Percentiles rank a stretch among this genome's conserved stretches.
These are phyloP conservation scores for Dioscorea zingiberensis DNA, from an alignment of 106 monocot genomes.

Conservation along the genomic window DNA sequence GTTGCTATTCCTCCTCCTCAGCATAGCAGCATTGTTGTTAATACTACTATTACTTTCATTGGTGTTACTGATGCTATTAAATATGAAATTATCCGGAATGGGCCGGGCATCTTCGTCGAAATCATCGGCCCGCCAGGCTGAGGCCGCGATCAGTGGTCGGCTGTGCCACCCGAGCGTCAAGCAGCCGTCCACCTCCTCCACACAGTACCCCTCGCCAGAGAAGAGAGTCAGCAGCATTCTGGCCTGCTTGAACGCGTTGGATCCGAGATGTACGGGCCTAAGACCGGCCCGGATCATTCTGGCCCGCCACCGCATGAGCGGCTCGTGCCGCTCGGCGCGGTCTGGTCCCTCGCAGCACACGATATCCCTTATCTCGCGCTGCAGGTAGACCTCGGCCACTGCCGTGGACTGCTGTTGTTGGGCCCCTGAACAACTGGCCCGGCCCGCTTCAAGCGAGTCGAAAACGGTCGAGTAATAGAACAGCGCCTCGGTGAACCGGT, in stretches of 20 bases:
- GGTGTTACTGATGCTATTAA: neutral
- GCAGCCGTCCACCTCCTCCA: conserved; percentile 56
- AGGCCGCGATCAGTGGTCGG: conserved; percentile 53
- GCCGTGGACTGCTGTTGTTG: neutral
- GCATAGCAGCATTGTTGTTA: neutral
- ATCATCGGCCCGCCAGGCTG: conserved; percentile 42
- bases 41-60: neutral
- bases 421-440: neutral
- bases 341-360: conserved; percentile 57
- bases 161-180: conserved; percentile 68
- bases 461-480: conserved; percentile 75
- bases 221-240: conserved; percentile 62
- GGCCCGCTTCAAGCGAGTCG: conserved; percentile 55
- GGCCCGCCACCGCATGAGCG: conserved; percentile 34
- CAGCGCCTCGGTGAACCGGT: conserved; percentile 73
- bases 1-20: no score
- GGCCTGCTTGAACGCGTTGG: conserved; percentile 68
- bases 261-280: conserved; percentile 32
- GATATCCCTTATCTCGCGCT: conserved; percentile 57
- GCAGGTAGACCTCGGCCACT: conserved; percentile 54
- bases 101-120: neutral
- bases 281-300: conserved; percentile 40
- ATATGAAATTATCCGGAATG: neutral
- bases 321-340: conserved; percentile 64
- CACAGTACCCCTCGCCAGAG: conserved; percentile 61